Conservation (phyloP, 106 monocot species). For the Dendrobium nobile region DNA sequence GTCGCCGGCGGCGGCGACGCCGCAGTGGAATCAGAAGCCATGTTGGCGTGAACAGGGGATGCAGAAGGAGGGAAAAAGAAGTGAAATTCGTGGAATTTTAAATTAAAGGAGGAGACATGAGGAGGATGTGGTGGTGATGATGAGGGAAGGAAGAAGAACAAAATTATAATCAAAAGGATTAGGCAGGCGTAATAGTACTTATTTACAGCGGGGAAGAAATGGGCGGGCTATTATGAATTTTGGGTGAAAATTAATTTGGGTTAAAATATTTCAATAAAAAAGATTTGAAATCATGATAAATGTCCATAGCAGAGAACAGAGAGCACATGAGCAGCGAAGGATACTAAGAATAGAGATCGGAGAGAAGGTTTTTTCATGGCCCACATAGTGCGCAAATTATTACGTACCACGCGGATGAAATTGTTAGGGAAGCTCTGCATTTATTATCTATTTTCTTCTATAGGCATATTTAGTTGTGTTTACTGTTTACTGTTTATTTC, state of each 20-base stretch:
- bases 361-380: not conserved
- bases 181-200: not conserved
- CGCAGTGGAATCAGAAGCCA: not conserved
- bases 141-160: not conserved
- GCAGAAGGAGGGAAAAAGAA: not conserved
- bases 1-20: not conserved
- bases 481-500: too few relatives aligned
- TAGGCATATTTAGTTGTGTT: too few relatives aligned
- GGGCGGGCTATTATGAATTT: not conserved
- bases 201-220: not conserved
- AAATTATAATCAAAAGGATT: not conserved
- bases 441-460: too few relatives aligned
- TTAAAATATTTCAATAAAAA: not conserved
- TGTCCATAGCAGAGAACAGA: not conserved
- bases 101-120: constrained; percentile 4
- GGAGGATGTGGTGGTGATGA: not conserved
- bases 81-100: not conserved
- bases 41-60: not conserved
- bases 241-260: not conserved
- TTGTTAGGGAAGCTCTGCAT: too few relatives aligned
- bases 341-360: not conserved
- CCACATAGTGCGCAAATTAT: constrained; percentile 1
- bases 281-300: not conserved
- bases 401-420: not conserved
- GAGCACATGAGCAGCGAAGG: too few relatives aligned